Evolutionary conservation across 805 yeast genomes (phyloP).

Genomic region (Metschnikowia sp.): DNA sequence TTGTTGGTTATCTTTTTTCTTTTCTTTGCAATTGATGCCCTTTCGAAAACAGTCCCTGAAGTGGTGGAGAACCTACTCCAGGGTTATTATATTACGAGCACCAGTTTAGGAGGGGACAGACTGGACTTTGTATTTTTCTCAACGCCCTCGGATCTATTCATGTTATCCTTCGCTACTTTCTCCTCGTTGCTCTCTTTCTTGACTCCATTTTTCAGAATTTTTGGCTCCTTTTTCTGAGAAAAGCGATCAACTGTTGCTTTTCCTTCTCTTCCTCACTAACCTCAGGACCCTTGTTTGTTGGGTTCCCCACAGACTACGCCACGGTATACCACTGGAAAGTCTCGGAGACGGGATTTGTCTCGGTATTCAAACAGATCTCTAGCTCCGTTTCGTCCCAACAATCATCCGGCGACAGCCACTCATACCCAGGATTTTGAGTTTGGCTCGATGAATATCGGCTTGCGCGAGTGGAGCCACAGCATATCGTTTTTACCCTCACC

Average conservation of each 20-base stretch:
- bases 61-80: too few species aligned
- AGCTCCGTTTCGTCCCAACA: conserved; percentile 41
- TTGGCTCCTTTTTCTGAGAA: conserved; percentile 6
- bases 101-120: too few species aligned
- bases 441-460: conserved; percentile 70
- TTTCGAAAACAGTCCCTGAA: too few species aligned
- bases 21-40: too few species aligned
- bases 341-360: conserved; percentile 26
- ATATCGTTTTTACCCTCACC: conserved; percentile 45
- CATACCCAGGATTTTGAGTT: conserved; percentile 51
- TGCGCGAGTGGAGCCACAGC: conserved; percentile 69
- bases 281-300: conserved; percentile 40
- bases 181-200: neutral
- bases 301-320: conserved; percentile 60
- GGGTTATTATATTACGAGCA: too few species aligned
- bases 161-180: neutral
- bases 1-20: too few species aligned
- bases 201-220: neutral
- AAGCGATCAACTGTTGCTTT: conserved; percentile 14
- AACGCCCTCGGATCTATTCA: neutral
- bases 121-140: too few species aligned
- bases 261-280: conserved; percentile 29
- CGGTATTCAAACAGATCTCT: conserved; percentile 37
- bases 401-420: conserved; percentile 55
- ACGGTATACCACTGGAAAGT: conserved; percentile 56